Evolutionary conservation across 495 filamentous ascomycete genomes (phyloP).

Genomic region (Aspergillus indologenus): DNA sequence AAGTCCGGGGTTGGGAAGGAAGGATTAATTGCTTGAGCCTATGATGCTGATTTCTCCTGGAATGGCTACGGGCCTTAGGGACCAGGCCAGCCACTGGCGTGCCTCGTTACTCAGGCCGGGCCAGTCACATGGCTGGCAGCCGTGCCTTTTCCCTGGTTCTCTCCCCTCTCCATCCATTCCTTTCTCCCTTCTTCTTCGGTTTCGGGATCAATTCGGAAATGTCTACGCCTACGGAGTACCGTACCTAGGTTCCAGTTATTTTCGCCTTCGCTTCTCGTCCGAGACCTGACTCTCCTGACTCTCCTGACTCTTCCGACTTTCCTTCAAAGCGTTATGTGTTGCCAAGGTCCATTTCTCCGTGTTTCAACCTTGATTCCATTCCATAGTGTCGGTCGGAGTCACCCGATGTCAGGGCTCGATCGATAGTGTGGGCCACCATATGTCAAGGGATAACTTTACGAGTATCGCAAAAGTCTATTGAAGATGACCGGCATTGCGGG

Average conservation of each 20-base stretch:
- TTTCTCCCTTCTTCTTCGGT: background rate
- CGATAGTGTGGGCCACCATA: background rate
- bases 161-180: background rate
- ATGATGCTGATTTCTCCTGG: background rate
- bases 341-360: no score
- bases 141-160: background rate
- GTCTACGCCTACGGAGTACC: background rate
- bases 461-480: no score
- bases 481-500: no score
- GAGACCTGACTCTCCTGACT: no score
- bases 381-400: background rate
- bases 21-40: no score
- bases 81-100: background rate
- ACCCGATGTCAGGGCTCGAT: background rate
- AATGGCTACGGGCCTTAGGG: background rate
- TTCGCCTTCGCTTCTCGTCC: background rate
- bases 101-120: background rate
- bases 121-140: background rate
- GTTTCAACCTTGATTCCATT: background rate
- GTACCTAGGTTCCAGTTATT: no score
- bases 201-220: background rate
- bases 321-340: no score
- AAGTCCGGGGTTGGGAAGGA: constrained; percentile 1
- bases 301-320: no score
- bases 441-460: background rate